A percentile compares a stretch with the other conserved stretches of the same genome.
phyloP scores from a whole-genome alignment of 2,329 filamentous ascomycete genomes.

The Colletotrichum viniferum region DNA sequence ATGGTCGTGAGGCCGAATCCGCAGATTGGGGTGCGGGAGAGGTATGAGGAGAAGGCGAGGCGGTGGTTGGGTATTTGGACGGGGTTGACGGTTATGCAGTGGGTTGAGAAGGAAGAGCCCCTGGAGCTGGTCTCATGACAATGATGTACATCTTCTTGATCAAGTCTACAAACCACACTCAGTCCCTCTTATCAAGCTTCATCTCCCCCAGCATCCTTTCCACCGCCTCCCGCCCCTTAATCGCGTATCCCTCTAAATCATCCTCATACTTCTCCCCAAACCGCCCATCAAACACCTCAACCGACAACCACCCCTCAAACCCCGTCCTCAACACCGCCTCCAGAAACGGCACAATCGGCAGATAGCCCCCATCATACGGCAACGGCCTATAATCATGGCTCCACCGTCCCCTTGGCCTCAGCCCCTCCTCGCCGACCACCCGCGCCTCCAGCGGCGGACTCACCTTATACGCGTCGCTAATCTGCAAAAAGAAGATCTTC shows the following conservation, averaged over 20 bases:
- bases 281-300: constrained; percentile 58
- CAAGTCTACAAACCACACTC: not conserved
- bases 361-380: constrained; percentile 72
- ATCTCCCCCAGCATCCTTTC: constrained; percentile 13
- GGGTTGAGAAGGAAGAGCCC: constrained; percentile 19
- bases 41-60: constrained; percentile 33
- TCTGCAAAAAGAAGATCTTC: constrained; percentile 77
- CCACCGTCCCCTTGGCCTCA: constrained; percentile 69
- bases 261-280: constrained; percentile 34
- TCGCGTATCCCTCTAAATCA: constrained; percentile 28
- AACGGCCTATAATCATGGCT: constrained; percentile 73
- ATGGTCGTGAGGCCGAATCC: constrained; percentile 37
- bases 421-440: constrained; percentile 49
- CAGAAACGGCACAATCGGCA: constrained; percentile 70
- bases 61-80: constrained; percentile 36
- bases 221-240: constrained; percentile 24
- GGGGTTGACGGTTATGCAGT: constrained; percentile 29
- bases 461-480: constrained; percentile 75
- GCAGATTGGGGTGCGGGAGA: constrained; percentile 27
- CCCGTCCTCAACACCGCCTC: constrained; percentile 71
- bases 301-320: constrained; percentile 69
- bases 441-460: constrained; percentile 57
- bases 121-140: not conserved
- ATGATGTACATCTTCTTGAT: not conserved
- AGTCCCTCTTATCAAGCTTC: not conserved